Evolutionary conservation across 1,139 yeast species (phyloP).

Genomic region (Spencermartinsiella ligniputridi): DNA sequence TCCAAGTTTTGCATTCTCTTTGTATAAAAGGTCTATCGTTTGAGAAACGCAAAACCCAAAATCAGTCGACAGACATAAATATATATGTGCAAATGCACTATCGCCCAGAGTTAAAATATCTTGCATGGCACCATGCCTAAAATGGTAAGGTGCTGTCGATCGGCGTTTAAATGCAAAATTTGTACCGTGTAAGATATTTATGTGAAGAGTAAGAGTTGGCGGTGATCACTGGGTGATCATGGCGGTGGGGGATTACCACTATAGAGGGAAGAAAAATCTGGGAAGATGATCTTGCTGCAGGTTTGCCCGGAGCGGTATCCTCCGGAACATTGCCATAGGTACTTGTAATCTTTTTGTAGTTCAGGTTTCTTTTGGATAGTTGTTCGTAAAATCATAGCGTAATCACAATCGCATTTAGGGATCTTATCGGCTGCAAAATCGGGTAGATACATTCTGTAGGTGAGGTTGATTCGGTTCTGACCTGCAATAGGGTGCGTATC

Average conservation of each 20-base stretch:
- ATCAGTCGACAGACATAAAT: too few relatives aligned
- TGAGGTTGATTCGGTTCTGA: constrained; percentile 51
- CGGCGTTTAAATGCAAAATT: too few relatives aligned
- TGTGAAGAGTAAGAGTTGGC: too few relatives aligned
- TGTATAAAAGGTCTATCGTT: too few relatives aligned
- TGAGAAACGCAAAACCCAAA: too few relatives aligned
- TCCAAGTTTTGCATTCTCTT: background rate
- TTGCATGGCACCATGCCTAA: too few relatives aligned
- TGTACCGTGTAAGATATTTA: too few relatives aligned
- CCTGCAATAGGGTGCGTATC: constrained; percentile 48
- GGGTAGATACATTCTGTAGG: constrained; percentile 52
- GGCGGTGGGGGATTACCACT: too few relatives aligned
- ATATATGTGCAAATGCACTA: too few relatives aligned
- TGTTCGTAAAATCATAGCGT: constrained; percentile 41
- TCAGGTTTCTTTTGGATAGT: constrained; percentile 24
- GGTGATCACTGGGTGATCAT: too few relatives aligned
- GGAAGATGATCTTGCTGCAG: constrained; percentile 16
- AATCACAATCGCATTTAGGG: constrained; percentile 50
- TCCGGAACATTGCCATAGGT: constrained; percentile 47
- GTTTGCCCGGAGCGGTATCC: constrained; percentile 33
- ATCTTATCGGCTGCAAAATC: constrained; percentile 33
- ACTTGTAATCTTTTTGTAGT: constrained; percentile 22
- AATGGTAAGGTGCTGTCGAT: too few relatives aligned
- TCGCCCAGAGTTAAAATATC: too few relatives aligned
- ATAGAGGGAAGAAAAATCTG: constrained; percentile 10